Conservation (phyloP, 495 filamentous ascomycete genomes). For the Mytilinidion resinicola region DNA sequence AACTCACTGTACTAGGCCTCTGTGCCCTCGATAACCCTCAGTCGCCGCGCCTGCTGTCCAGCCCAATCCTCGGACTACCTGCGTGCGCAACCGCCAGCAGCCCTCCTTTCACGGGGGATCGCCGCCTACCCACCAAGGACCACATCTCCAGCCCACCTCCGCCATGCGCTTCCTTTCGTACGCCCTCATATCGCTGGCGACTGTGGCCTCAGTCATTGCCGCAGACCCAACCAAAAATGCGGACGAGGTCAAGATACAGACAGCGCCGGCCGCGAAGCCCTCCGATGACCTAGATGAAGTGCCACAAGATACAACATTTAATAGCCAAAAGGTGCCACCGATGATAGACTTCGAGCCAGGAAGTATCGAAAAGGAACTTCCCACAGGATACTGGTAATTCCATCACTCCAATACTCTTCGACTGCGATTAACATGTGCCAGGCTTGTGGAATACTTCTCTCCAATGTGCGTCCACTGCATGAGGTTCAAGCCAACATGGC, state of each 20-base stretch:
- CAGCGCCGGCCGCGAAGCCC: neutral
- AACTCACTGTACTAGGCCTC: too few relatives aligned
- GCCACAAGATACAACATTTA: constrained; percentile 57
- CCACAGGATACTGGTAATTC: constrained; percentile 57
- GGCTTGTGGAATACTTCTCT: constrained; percentile 74
- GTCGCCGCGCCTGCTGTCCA: too few relatives aligned
- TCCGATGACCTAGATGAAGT: constrained; percentile 15
- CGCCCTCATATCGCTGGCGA: constrained; percentile 25
- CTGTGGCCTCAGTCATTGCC: constrained; percentile 13
- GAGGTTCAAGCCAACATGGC: constrained; percentile 73
- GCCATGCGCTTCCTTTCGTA: constrained; percentile 24
- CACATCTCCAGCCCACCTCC: constrained; percentile 1
- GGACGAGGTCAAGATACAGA: neutral
- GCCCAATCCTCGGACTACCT: neutral
- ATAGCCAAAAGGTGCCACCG: constrained; percentile 71
- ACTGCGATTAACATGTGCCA: constrained; percentile 23
- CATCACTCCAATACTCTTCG: neutral
- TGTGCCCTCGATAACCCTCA: too few relatives aligned
- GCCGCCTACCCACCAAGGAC: neutral
- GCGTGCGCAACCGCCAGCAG: neutral
- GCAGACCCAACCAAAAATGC: neutral
- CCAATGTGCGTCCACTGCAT: constrained; percentile 75
- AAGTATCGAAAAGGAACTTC: constrained; percentile 50
- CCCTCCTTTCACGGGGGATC: constrained; percentile 5
- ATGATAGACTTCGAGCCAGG: constrained; percentile 56